These are phyloP conservation scores for Fusarium domesticum DNA, from an alignment of 2,329 filamentous ascomycete species.

Conservation along the genomic window DNA sequence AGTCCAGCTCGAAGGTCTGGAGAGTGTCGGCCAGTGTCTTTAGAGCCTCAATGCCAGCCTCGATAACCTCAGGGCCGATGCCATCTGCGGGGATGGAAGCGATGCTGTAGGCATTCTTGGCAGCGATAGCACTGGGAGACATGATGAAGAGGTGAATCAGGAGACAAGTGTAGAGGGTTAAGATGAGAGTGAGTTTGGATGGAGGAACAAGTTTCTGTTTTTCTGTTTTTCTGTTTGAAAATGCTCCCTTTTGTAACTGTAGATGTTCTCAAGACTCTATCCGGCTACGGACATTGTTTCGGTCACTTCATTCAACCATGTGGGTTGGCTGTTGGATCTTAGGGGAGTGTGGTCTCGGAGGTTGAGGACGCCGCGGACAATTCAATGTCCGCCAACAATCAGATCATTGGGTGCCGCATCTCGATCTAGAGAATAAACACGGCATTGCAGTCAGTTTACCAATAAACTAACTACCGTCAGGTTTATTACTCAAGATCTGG, in stretches of 20 bases:
- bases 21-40: conserved; percentile 50
- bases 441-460: too few relatives aligned
- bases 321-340: conserved; percentile 6
- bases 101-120: conserved; percentile 45
- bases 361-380: conserved; percentile 13
- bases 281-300: conserved; percentile 8
- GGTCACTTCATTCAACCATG: conserved; percentile 11
- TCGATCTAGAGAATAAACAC: too few relatives aligned
- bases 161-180: not conserved
- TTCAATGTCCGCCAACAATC: conserved; percentile 9
- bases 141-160: conserved; percentile 9
- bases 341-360: conserved; percentile 6
- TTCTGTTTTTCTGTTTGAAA: not conserved
- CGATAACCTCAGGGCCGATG: conserved; percentile 62
- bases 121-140: conserved; percentile 22
- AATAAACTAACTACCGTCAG: too few relatives aligned
- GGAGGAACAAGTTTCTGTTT: conserved; percentile 1
- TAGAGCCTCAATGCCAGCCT: conserved; percentile 58
- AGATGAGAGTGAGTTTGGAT: not conserved
- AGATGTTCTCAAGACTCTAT: not conserved
- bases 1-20: conserved; percentile 58
- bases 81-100: conserved; percentile 62
- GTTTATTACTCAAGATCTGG: too few relatives aligned
- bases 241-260: conserved; percentile 15
- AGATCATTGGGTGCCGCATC: conserved; percentile 1